These are phyloP conservation scores for Sugiyamaella paludigena DNA, from an alignment of 1,139 yeast species.

Conservation along the genomic window DNA sequence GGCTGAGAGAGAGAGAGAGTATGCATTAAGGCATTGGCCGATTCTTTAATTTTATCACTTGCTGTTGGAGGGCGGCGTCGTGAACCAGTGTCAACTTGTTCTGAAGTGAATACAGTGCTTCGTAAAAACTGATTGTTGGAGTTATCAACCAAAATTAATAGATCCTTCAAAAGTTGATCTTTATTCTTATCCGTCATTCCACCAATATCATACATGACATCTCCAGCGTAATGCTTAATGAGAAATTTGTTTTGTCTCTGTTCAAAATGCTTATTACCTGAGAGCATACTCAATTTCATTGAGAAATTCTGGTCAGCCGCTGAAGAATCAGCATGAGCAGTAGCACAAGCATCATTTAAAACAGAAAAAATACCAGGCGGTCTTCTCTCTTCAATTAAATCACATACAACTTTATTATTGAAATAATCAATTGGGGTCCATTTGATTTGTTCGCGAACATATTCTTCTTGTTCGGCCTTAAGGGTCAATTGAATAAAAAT, in stretches of 20 bases:
- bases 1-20: slow-evolving; percentile 90
- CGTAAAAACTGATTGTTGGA: slow-evolving; percentile 66
- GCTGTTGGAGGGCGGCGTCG: slow-evolving; percentile 87
- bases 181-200: slow-evolving; percentile 97
- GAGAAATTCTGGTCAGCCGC: slow-evolving; percentile 98
- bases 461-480: slow-evolving; percentile 97
- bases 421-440: slow-evolving; percentile 99
- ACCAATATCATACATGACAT: slow-evolving; percentile 85
- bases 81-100: slow-evolving; percentile 66
- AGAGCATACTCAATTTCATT: slow-evolving; percentile 83
- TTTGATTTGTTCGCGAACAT: slow-evolving; percentile 88
- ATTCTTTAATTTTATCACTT: slow-evolving; percentile 86
- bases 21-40: slow-evolving; percentile 88
- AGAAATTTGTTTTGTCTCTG: slow-evolving; percentile 84
- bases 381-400: slow-evolving; percentile 86
- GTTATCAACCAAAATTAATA: slow-evolving; percentile 72
- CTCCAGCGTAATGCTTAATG: slow-evolving; percentile 97
- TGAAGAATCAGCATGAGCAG: slow-evolving; percentile 95
- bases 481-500: slow-evolving; percentile 92
- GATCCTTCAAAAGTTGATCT: slow-evolving; percentile 87
- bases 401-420: slow-evolving; percentile 96
- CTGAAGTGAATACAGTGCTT: slow-evolving; percentile 62
- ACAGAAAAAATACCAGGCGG: slow-evolving; percentile 99
- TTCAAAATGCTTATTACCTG: slow-evolving; percentile 83
- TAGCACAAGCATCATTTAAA: slow-evolving; percentile 93